These are phyloP conservation scores for Arabidopsis lyrata DNA, from an alignment of 441 rosid species.

Conservation along the genomic window DNA sequence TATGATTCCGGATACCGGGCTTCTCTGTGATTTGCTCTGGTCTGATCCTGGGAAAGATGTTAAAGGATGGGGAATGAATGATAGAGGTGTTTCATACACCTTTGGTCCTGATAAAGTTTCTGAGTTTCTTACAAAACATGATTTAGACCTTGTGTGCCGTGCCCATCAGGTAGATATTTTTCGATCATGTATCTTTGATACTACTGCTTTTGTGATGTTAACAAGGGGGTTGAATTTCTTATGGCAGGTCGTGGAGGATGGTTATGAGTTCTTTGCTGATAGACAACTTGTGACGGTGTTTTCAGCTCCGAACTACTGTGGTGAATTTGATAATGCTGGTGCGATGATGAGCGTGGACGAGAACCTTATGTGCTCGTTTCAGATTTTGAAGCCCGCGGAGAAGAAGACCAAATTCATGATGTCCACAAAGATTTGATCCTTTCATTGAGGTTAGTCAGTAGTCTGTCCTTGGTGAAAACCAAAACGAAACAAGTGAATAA, in stretches of 20 bases:
- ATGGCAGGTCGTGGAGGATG: constrained; percentile 92
- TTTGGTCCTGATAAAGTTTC: constrained; percentile 89
- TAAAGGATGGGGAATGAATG: constrained; percentile 95
- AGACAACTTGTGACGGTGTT: constrained; percentile 90
- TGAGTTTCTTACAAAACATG: constrained; percentile 76
- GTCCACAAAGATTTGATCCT: constrained; percentile 64
- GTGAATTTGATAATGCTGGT: constrained; percentile 96
- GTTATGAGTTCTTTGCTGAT: constrained; percentile 92
- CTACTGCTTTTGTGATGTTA: constrained; percentile 25
- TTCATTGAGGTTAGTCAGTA: constrained; percentile 34
- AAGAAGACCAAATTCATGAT: constrained; percentile 72
- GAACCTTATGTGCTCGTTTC: constrained; percentile 86
- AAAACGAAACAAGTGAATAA: constrained; percentile 9
- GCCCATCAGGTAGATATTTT: constrained; percentile 84
- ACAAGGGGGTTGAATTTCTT: constrained; percentile 19
- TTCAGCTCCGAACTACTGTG: constrained; percentile 93
- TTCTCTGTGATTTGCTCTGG: constrained; percentile 95
- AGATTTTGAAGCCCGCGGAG: constrained; percentile 89
- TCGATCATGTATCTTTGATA: neutral
- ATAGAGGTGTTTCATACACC: constrained; percentile 90
- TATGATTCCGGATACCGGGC: constrained; percentile 78
- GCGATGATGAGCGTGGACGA: constrained; percentile 93
- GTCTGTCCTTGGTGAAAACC: constrained; percentile 10
- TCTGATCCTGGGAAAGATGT: constrained; percentile 91
- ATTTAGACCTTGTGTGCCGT: constrained; percentile 91